Base-by-base conservation (phyloP, 495 filamentous ascomycete species). In the Lophiotrema nucula region DNA sequence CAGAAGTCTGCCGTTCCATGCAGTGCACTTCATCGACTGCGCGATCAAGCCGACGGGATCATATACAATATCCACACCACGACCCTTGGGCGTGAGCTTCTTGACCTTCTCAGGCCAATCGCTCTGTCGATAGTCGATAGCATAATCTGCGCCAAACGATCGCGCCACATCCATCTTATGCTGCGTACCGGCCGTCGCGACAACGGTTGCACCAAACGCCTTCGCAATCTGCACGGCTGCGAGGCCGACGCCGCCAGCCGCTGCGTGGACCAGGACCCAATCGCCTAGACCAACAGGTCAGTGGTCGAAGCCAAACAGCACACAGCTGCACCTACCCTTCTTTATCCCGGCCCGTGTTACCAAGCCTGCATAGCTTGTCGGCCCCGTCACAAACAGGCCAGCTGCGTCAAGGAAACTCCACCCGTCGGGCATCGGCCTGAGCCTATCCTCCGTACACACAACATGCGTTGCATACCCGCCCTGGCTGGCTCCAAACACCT, bases 141-240 rank as follows among this genome's bases (percentile, higher is more conserved):
- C 84, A 67, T 89, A 81, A 70, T 97, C 92, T 1, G 92, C 92
- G 8, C 92, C 92, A 65, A 88, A 97, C 4, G 76, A 69, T 41
- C 76, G 79, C 60, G 90, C 92, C 10, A 97, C 82, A 55, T 85
- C 81, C 2, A 91, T 76, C 72, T 97, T 97, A 33, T 82, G 81
- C 64, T 78, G 62, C 3, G 86, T 88, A 2, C 89, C 87, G 0
- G 90, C 92, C 0, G 90, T 96, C 18, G 92, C 92, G 55, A 97
- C 85, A 1, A 97, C 92, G 2, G 79, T 90, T 4, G 92, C 92
- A 1, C 92, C 92, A 52, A 84, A 83, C 0, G 90, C 92, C 71
- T 96, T 97, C 4, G 92, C 92, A 39, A 97, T 81, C 66, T 97
- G 92, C 27, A 97, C 90, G 16, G 92, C 92, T 18, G 92, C 89